Base-by-base conservation (phyloP, 2,329 filamentous ascomycete genomes). In the Pseudogymnoascus sp. region DNA sequence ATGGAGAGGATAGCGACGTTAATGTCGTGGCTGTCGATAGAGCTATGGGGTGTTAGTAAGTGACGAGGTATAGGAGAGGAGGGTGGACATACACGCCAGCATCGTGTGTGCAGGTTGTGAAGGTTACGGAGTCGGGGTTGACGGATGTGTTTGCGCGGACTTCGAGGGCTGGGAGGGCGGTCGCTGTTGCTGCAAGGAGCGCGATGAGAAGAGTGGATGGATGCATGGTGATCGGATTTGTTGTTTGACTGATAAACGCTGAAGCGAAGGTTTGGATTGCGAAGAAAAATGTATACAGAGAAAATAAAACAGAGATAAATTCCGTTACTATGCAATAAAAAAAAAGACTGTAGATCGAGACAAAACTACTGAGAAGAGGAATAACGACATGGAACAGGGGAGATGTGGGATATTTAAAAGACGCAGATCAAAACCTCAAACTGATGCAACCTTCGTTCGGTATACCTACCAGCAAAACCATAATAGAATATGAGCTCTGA, bases 1-100 rank as follows among this genome's bases (percentile, higher is more conserved):
- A 81, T 81, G 62, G 70, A 72, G 11, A 82, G 75, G 67, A 80
- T 72, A 6, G 79, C 79, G 11, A 78, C 78, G 65, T 77, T 77
- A 42, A 77, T 75, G 70, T 83, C 80, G 69, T 83, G 80, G 12
- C 37, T 60, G 11, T 64, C 63, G 5, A 68, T 63, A 6, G 44
- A 69, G 23, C 65, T 69, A 14, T 37, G 61, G 12, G n/a, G 11
- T 62, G 63, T 63, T 59, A 38, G 18, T 42, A 7, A n/a, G 25
- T 53, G 21, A 5, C 28, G 18, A 8, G 6, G 5, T 35, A 37
- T 25, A n/a, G 8, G 8, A 53, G 38, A n/a, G 28, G 6, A 28
- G 14, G 8, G 10, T n/a, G 12, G 31, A 63, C 68, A 7, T 68
- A 73, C 73, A 67, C 66, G 31, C 67, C 68, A 6, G 68, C 25